Percentiles rank a stretch among this genome's conserved stretches.
phyloP scores from a whole-genome alignment of 306 rosid genomes.

The Benincasa hispida region DNA sequence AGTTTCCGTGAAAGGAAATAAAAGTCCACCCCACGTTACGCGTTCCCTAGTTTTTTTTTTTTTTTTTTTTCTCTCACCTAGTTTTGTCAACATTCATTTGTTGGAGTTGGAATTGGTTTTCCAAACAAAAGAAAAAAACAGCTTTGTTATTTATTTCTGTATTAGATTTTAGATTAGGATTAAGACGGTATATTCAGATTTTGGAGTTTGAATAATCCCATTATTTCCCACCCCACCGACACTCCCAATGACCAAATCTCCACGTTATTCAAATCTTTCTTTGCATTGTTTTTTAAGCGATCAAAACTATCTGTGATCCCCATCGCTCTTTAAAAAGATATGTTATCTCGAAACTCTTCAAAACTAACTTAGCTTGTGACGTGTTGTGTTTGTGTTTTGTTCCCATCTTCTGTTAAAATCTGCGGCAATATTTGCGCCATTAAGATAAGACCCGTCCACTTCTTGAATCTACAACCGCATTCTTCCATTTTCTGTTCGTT shows the following conservation, averaged over 20 bases:
- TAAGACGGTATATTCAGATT: not conserved
- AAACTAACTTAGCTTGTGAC: not conserved
- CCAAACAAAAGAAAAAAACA: too few species aligned
- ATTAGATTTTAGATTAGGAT: too few species aligned
- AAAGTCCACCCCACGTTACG: slow-evolving; percentile 3
- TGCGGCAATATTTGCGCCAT: not conserved
- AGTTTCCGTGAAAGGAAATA: not conserved
- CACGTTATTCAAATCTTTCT: not conserved
- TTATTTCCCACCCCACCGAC: not conserved
- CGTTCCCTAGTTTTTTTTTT: too few species aligned
- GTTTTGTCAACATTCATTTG: not conserved
- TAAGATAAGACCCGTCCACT: not conserved
- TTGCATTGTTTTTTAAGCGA: not conserved
- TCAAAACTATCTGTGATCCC: too few species aligned
- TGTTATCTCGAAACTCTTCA: not conserved
- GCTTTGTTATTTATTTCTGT: too few species aligned
- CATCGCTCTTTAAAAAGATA: not conserved
- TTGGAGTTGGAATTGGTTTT: too few species aligned
- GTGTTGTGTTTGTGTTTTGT: not conserved
- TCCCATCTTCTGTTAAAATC: not conserved
- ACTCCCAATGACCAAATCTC: not conserved
- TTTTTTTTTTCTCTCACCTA: not conserved
- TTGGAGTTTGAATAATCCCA: not conserved
- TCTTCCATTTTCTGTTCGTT: too few species aligned
- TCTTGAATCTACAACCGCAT: not conserved